Evolutionary conservation across 169 alveolate genomes (phyloP).

Genomic region (Plasmodium vinckei): DNA sequence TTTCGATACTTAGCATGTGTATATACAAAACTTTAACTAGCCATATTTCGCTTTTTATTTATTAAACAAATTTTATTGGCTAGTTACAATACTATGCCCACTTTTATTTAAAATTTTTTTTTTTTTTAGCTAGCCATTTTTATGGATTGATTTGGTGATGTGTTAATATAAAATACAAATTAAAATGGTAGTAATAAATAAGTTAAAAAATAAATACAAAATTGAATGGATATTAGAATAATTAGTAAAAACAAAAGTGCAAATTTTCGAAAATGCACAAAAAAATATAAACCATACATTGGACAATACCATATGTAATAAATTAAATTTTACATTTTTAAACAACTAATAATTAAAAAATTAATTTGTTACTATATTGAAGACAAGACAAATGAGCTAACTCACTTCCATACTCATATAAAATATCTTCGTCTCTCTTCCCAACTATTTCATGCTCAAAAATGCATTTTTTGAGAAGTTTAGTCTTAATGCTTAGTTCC

Average conservation of each 20-base stretch:
- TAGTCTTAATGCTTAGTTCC: conserved; percentile 12
- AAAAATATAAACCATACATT: too few species aligned
- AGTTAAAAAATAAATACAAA: too few species aligned
- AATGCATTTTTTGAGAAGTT: conserved; percentile 30
- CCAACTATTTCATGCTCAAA: conserved; percentile 57
- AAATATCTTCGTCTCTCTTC: conserved; percentile 25
- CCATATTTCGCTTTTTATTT: not conserved
- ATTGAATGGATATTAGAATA: too few species aligned
- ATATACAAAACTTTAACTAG: too few species aligned
- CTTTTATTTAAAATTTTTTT: not conserved
- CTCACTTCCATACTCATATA: conserved; percentile 58
- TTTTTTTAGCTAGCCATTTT: conserved; percentile 5
- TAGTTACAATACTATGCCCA: not conserved
- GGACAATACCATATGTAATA: too few species aligned
- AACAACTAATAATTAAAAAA: conserved; percentile 1
- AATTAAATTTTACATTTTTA: too few species aligned
- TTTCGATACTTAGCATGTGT: too few species aligned
- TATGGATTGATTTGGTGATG: not conserved
- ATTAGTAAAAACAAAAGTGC: too few species aligned
- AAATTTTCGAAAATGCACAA: too few species aligned
- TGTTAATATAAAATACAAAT: too few species aligned
- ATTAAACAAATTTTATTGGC: conserved; percentile 4
- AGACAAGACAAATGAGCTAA: conserved; percentile 63
- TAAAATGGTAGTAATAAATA: too few species aligned
- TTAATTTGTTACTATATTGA: conserved; percentile 11